These are phyloP conservation scores for Exophiala oligosperma DNA, from an alignment of 2,329 filamentous ascomycete species.

Conservation along the genomic window DNA sequence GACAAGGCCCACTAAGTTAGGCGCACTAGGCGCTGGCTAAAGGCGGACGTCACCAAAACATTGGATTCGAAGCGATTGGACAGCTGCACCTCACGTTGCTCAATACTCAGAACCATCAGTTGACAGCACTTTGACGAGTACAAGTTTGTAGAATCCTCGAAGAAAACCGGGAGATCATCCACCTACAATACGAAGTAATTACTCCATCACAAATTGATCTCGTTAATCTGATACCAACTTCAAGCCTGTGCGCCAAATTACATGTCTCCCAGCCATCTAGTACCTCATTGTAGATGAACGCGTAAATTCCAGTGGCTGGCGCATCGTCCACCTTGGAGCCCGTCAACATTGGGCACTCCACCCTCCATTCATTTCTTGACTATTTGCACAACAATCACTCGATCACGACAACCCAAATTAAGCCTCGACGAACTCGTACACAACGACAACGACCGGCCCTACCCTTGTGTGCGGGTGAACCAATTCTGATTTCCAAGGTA, in stretches of 20 bases:
- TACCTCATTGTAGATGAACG: background rate
- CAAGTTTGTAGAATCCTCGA: too few species aligned
- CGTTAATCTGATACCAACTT: too few species aligned
- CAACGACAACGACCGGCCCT: background rate
- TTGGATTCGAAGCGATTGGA: background rate
- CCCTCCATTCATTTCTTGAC: constrained; percentile 7
- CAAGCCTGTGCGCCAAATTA: background rate
- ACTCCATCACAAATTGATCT: background rate
- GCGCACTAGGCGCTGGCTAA: background rate
- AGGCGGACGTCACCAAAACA: background rate
- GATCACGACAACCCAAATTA: background rate
- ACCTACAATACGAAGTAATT: background rate
- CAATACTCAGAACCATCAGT: background rate
- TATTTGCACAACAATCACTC: constrained; percentile 12
- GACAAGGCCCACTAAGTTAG: background rate
- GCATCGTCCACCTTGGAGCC: constrained; percentile 20
- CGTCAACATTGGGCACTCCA: constrained; percentile 12
- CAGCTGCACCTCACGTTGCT: background rate
- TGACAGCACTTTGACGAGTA: background rate
- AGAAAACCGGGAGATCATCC: too few species aligned
- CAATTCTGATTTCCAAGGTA: background rate
- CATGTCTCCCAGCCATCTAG: constrained; percentile 16
- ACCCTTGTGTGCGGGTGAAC: background rate
- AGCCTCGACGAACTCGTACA: background rate
- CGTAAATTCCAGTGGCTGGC: constrained; percentile 27